Base-by-base conservation (phyloP, 768 basidiomycete genomes). In the Termitomyces sp. region DNA sequence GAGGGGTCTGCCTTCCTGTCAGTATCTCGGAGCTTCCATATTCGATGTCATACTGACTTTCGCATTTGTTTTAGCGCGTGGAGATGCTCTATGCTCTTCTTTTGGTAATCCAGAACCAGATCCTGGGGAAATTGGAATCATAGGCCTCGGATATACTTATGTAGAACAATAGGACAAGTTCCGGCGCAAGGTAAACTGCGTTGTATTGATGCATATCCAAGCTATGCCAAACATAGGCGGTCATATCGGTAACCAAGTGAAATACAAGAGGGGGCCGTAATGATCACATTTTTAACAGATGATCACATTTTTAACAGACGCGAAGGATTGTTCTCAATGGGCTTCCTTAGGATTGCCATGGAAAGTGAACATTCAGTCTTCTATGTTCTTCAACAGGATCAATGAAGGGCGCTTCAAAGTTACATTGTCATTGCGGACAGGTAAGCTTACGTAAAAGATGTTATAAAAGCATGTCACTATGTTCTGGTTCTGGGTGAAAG, bases 41-140 rank as follows among this genome's bases (percentile, higher is more conserved):
- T 49, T 8, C 6, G 5, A 3, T 50, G 20, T 14, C n/a, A 20
- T 30, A 35, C 12, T 54, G 12, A 55, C 32, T 23, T 7, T 35
- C 32, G 16, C 55, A 3, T 47, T 60, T 13, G 14, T 9, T 56
- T 20, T 36, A 86, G 86, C 79, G 83, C n/a, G 76, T 86, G 32
- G 83, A 86, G 68, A 81, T 79, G 51, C 62, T 86, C n/a, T 87
- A 87, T 63, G 79, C 78, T 7, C 70, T 86, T 28, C 67, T 87
- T 20, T 69, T 82, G 33, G 79, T 87, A n/a, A 70, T 86, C 10
- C 85, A 87, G 69, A 83, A 85, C 57, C 84, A 87, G 68, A 77
- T 82, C 43, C 65, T 86, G 56, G 74, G 78, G n/a, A 71, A 73
- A 59, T 52, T 65, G 28, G 66, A 65, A 32, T 57, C 43, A 36